Conservation (phyloP, 1,139 yeast species). For the Candida sanyaensis region DNA sequence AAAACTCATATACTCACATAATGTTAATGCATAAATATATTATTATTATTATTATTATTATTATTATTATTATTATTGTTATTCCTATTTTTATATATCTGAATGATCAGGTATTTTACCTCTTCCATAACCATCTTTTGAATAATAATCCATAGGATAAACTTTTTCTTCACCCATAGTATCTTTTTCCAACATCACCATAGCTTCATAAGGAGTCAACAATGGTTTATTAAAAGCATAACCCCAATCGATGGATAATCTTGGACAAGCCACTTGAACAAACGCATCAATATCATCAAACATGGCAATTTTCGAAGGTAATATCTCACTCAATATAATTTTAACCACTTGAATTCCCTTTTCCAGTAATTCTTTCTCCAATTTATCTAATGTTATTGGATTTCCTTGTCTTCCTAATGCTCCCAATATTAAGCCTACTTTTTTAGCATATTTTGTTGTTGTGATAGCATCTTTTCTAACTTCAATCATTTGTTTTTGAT, state of each 20-base stretch:
- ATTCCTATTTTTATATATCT: conserved; percentile 2
- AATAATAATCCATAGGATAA: conserved; percentile 97
- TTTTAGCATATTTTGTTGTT: conserved; percentile 59
- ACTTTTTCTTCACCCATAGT: conserved; percentile 61
- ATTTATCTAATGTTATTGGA: conserved; percentile 65
- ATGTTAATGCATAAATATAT: too few species aligned
- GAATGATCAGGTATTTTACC: conserved; percentile 62
- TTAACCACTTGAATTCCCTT: conserved; percentile 73
- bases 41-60: neutral
- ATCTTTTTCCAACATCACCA: conserved; percentile 82
- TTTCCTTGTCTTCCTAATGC: conserved; percentile 97
- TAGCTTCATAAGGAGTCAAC: conserved; percentile 94
- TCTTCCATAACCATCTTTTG: conserved; percentile 89
- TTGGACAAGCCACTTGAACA: conserved; percentile 97
- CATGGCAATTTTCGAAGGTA: conserved; percentile 92
- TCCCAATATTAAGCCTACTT: conserved; percentile 87
- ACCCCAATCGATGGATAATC: conserved; percentile 98
- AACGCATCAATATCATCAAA: conserved; percentile 94
- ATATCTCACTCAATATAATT: conserved; percentile 86
- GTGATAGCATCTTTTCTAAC: conserved; percentile 75
- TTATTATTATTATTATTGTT: too few species aligned
- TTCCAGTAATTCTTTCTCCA: conserved; percentile 53
- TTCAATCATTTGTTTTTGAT: conserved; percentile 75
- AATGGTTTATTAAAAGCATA: conserved; percentile 93
- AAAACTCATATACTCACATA: neutral